These are phyloP conservation scores for Polyporus tsugae DNA, from an alignment of 1,284 basidiomycete genomes.

Conservation along the genomic window DNA sequence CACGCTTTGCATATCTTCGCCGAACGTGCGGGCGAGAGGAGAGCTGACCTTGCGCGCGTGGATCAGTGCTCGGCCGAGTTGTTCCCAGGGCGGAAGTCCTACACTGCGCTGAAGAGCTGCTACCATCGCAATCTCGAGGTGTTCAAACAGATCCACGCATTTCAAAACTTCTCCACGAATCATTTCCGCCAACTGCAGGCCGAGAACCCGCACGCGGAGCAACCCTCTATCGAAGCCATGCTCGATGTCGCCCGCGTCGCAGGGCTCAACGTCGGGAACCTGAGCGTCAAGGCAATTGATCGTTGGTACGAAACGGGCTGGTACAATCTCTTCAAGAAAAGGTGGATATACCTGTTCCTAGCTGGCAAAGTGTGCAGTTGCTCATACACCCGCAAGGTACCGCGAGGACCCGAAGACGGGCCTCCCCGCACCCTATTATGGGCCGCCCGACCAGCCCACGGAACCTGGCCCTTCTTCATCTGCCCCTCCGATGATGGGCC, in stretches of 20 bases:
- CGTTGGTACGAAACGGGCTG: slow-evolving; percentile 79
- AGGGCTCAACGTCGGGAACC: slow-evolving; percentile 72
- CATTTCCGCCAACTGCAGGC: slow-evolving; percentile 29
- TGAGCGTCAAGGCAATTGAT: slow-evolving; percentile 73
- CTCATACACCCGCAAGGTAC: slow-evolving; percentile 19
- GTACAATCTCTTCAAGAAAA: slow-evolving; percentile 72
- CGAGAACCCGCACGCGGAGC: slow-evolving; percentile 50
- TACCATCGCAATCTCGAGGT: slow-evolving; percentile 83
- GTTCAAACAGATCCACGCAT: slow-evolving; percentile 79
- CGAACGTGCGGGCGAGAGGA: background rate
- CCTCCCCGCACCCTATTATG: slow-evolving; percentile 35
- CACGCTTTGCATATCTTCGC: no score
- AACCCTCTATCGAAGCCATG: slow-evolving; percentile 71
- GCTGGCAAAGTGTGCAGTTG: background rate
- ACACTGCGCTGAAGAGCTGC: slow-evolving; percentile 81
- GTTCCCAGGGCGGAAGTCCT: slow-evolving; percentile 77
- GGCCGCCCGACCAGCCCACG: slow-evolving; percentile 12
- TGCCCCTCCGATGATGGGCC: slow-evolving; percentile 19
- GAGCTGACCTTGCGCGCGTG: background rate
- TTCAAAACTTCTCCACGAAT: slow-evolving; percentile 62
- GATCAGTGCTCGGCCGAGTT: slow-evolving; percentile 69
- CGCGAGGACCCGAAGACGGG: slow-evolving; percentile 40
- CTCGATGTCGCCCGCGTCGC: slow-evolving; percentile 66
- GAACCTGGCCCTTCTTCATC: slow-evolving; percentile 19
- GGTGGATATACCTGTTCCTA: slow-evolving; percentile 45